Evolutionary conservation across 805 yeast genomes (phyloP), one percentile per base, ranked within the genome.

Genomic region (Maudiozyma barnettii): DNA sequence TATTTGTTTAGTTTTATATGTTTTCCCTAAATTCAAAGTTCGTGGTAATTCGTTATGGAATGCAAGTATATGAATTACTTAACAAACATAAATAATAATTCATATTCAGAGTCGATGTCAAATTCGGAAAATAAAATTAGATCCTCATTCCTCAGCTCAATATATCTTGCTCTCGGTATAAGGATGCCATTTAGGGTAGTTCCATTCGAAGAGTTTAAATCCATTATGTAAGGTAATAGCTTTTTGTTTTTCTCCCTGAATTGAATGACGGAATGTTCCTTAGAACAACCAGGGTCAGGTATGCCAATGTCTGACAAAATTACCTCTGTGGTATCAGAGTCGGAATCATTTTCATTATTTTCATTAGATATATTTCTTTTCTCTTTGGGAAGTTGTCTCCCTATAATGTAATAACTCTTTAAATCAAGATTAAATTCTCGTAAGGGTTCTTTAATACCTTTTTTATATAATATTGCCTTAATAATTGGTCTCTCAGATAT

Each of bases 201-300:
- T 0, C 78, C 78, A 54, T 75, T 71, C 7, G 75, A 66, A 0
- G 77, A 71, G 20, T 72, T 73, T 31, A 75, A 54, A 50, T 75
- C 79, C 37, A 73, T 70, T 8, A 75, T 47, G 49, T 72, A 75
- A 5, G 71, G 70, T n/a, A 55, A 55, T 22, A 62, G 45, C 19
- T 45, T 23, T 19, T 44, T 53, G 5, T 52, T 44, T 13, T 52
- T 51, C n/a, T 54, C 43, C 29, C 75, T 57, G 51, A 70, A 74
- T 50, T 75, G 79, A 7, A 75, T 60, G 0, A 65, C 78, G 19
- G 78, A 77, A 53, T 75, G 79, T 52, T 75, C 77, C 43, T 69
- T 68, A 0, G 76, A 71, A 45, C 73, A 68, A 1, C 67, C 57
- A 23, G 60, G 64, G 42, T 67, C 65, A 6, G 63, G 64, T 1